Conservation (phyloP, 1,284 basidiomycete genomes). For the Retiboletus flavoniger region DNA sequence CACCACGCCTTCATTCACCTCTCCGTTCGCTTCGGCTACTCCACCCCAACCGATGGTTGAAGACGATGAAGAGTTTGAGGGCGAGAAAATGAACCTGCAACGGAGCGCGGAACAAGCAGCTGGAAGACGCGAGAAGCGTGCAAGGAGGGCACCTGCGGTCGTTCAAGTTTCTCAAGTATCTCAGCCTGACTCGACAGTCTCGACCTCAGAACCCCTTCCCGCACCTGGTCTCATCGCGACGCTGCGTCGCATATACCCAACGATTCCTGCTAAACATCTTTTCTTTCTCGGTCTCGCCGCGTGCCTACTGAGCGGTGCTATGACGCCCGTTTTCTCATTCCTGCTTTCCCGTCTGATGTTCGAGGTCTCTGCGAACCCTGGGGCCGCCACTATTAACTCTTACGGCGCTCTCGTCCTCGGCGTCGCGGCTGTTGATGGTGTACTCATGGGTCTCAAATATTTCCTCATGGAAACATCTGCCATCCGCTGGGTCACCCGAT, state of each 20-base stretch:
- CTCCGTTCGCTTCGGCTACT: conserved; percentile 23
- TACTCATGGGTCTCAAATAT: conserved; percentile 73
- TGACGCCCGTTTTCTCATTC: conserved; percentile 91
- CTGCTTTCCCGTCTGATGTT: conserved; percentile 82
- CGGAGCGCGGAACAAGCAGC: conserved; percentile 37
- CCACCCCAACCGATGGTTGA: conserved; percentile 23
- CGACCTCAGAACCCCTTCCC: background rate
- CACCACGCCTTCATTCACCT: conserved; percentile 45
- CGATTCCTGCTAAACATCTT: conserved; percentile 72
- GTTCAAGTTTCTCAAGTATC: conserved; percentile 17
- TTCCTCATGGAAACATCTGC: conserved; percentile 74
- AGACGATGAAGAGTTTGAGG: conserved; percentile 43
- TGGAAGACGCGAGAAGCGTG: conserved; percentile 26
- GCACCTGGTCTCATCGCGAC: conserved; percentile 37
- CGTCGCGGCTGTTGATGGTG: conserved; percentile 73
- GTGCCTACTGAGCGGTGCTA: conserved; percentile 71
- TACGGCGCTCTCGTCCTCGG: conserved; percentile 70
- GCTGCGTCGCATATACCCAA: conserved; percentile 64
- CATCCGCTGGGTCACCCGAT: conserved; percentile 71
- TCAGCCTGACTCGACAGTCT: background rate
- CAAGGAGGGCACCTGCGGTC: conserved; percentile 29
- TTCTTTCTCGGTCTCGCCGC: conserved; percentile 67
- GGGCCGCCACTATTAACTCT: conserved; percentile 64
- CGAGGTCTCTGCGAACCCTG: conserved; percentile 71
- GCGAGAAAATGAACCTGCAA: conserved; percentile 44